Conservation (phyloP, 306 rosid genomes). For the Coriaria nepalensis region DNA sequence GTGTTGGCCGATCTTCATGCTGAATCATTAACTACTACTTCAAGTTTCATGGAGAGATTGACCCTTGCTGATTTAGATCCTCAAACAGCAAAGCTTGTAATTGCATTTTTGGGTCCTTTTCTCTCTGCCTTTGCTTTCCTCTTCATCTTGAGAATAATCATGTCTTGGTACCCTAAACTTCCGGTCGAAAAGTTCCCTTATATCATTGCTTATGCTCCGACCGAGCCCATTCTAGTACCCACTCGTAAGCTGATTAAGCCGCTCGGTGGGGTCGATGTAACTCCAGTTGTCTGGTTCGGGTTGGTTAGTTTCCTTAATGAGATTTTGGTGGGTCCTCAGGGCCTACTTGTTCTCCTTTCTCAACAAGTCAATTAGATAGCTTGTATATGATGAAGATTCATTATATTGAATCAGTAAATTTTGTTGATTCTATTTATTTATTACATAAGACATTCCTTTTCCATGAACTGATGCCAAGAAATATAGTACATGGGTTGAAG, state of each 20-base stretch:
- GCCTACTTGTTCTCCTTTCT: slow-evolving; percentile 81
- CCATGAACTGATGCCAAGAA: too few species aligned
- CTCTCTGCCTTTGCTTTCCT: slow-evolving; percentile 59
- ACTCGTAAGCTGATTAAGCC: slow-evolving; percentile 88
- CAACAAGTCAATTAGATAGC: slow-evolving; percentile 24
- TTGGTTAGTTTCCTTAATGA: slow-evolving; percentile 79
- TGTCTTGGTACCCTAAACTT: slow-evolving; percentile 96
- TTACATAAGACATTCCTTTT: too few species aligned
- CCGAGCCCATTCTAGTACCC: slow-evolving; percentile 64
- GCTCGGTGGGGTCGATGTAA: slow-evolving; percentile 83
- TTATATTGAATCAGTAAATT: too few species aligned
- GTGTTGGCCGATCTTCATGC: slow-evolving; percentile 16
- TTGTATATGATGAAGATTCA: too few species aligned
- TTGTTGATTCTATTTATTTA: too few species aligned
- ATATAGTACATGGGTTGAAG: too few species aligned
- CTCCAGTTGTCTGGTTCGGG: slow-evolving; percentile 96
- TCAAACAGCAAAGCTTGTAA: slow-evolving; percentile 58
- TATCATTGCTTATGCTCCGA: slow-evolving; percentile 81
- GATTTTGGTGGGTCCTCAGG: slow-evolving; percentile 95
- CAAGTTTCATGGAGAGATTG: slow-evolving; percentile 23
- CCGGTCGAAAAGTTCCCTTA: slow-evolving; percentile 80
- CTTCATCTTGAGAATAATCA: slow-evolving; percentile 64
- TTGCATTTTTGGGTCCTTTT: slow-evolving; percentile 66
- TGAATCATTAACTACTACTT: slow-evolving; percentile 13
- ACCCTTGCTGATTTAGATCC: slow-evolving; percentile 68